Evolutionary conservation across 2,329 filamentous ascomycete genomes (phyloP).

Genomic region (Scopulariopsis brevicaulis): DNA sequence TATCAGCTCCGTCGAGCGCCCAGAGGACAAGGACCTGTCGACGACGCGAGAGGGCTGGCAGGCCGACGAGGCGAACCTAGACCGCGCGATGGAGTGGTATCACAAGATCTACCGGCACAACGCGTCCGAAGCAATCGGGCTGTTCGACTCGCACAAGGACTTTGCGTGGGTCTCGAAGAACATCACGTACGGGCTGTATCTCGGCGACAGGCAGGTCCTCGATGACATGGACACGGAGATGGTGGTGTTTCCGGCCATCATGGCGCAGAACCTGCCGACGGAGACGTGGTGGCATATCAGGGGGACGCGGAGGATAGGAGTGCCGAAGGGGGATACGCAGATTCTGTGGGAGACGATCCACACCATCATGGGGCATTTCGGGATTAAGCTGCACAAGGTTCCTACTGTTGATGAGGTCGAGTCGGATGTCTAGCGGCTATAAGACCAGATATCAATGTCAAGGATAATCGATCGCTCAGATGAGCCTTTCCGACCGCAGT

Average conservation of each 20-base stretch:
- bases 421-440: constrained; percentile 11
- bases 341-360: constrained; percentile 14
- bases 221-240: constrained; percentile 43
- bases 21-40: constrained; percentile 45
- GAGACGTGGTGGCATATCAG: constrained; percentile 45
- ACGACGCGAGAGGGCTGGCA: constrained; percentile 45
- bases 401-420: constrained; percentile 18
- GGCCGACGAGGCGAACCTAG: constrained; percentile 40
- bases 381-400: constrained; percentile 11
- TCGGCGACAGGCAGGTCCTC: constrained; percentile 42
- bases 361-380: constrained; percentile 14
- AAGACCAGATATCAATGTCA: too few relatives aligned
- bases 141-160: constrained; percentile 24
- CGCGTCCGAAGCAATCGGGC: constrained; percentile 17
- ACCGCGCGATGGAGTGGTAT: constrained; percentile 43
- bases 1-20: constrained; percentile 35
- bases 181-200: constrained; percentile 47
- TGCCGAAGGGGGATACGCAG: constrained; percentile 14
- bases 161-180: constrained; percentile 38
- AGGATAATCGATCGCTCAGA: too few relatives aligned
- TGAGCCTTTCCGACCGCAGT: too few relatives aligned
- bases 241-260: constrained; percentile 40
- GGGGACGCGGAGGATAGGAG: constrained; percentile 30
- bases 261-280: constrained; percentile 41
- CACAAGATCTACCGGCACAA: constrained; percentile 43